Evolutionary conservation across 2,329 filamentous ascomycete species (phyloP), one percentile per base, ranked within the genome.

Genomic region (Colletotrichum shisoi): DNA sequence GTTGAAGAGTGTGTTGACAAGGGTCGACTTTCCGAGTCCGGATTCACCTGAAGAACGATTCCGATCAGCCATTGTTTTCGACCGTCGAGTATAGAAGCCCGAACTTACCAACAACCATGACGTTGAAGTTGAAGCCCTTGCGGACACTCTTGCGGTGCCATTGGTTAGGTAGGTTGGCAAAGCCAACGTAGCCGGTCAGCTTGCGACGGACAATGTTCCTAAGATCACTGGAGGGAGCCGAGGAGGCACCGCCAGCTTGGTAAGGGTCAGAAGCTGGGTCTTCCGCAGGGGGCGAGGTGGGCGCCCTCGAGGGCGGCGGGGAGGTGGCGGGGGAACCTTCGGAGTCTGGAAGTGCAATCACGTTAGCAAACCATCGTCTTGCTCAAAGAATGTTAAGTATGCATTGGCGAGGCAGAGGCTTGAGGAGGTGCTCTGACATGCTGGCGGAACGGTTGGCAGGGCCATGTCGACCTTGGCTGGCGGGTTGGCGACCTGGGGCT

Each of bases 71-170:
- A 69, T 17, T 46, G 17, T 57, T 37, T 49, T 17, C 21, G 8
- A 39, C 2, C 1, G 6, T 17, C 1, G 9, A 15, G 17, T 8
- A 62, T 5, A 8, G 4, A 31, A 13, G 12, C 12, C 27, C 40
- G 46, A 62, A 90, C 94, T 77, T 86, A 98, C 95, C 95, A 82
- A 99, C 95, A 81, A 99, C 95, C 95, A 99, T 99, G 74, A 99
- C 95, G 79, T 99, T 99, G 87, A 99, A 99, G 88, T 98, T 99
- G 88, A 99, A 99, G 70, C 95, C 95, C 83, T 99, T 99, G 79
- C 95, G 93, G 76, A 99, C 95, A 88, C 94, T 97, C 91, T 99
- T 99, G 81, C 95, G 94, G 86, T 99, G 95, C 95, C 95, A 99
- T 83, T 99, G 95, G 84, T 99, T 99, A 71, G 95, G 95, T 78